A percentile compares a stretch with the other conserved stretches of the same genome.
Conservation (phyloP, 2,329 filamentous ascomycete genomes). For the Nigrospora oryzae region DNA sequence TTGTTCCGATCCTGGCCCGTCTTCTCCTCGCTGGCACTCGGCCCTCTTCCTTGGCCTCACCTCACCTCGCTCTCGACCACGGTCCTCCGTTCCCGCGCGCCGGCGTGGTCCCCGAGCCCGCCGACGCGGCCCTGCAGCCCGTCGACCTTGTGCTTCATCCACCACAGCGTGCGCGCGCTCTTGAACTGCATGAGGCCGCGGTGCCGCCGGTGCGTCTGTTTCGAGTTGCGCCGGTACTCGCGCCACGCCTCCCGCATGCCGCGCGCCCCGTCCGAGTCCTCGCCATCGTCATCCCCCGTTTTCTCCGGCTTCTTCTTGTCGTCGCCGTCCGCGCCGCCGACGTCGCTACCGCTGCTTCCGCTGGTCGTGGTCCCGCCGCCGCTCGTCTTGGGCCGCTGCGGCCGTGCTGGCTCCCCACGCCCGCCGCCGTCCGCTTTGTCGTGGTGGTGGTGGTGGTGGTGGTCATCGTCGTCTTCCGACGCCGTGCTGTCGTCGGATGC, state of each 20-base stretch:
- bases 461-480: neutral
- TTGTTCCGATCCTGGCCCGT: too few species aligned
- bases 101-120: neutral
- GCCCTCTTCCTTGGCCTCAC: neutral
- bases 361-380: too few species aligned
- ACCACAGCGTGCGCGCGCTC: constrained; percentile 1
- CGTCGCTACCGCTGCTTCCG: too few species aligned
- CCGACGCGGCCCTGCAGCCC: constrained; percentile 1
- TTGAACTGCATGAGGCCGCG: constrained; percentile 2
- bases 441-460: neutral
- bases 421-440: neutral
- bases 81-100: neutral
- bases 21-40: too few species aligned
- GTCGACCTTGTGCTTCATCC: constrained; percentile 3
- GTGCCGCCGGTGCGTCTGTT: constrained; percentile 2
- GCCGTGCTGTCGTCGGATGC: neutral
- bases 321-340: neutral
- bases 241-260: neutral
- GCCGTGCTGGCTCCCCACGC: neutral
- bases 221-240: neutral
- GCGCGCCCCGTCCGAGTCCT: neutral
- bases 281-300: neutral
- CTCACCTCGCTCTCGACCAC: constrained; percentile 1
- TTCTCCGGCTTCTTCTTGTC: neutral
- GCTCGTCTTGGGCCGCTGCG: too few species aligned